Percentiles rank a stretch among this genome's conserved stretches.
Conservation (phyloP, 129 eudicot genomes). For the Scalesia atractyloides region DNA sequence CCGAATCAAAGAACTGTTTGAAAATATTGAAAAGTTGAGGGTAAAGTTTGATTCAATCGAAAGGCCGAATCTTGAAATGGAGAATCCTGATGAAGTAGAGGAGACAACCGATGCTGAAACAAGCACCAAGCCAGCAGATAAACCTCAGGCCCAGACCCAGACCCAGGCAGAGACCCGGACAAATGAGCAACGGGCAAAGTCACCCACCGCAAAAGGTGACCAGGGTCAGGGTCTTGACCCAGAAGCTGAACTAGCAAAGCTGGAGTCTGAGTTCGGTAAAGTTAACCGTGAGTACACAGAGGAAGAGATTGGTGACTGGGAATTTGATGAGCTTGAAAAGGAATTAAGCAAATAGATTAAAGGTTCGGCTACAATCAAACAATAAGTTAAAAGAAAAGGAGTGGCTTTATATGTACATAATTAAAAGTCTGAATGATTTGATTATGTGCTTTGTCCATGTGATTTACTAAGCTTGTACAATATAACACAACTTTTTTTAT, state of each 20-base stretch:
- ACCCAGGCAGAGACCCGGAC: slow-evolving; percentile 25
- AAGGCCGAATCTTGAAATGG: slow-evolving; percentile 80
- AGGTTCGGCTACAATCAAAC: slow-evolving; percentile 20
- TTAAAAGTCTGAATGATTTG: slow-evolving; percentile 27
- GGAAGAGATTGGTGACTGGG: slow-evolving; percentile 91
- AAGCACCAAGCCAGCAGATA: slow-evolving; percentile 43
- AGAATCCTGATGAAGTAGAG: slow-evolving; percentile 51
- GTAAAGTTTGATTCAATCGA: slow-evolving; percentile 81
- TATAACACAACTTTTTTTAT: slow-evolving; percentile 25
- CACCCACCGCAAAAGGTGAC: slow-evolving; percentile 41
- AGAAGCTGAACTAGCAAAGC: slow-evolving; percentile 74
- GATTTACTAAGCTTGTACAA: slow-evolving; percentile 33
- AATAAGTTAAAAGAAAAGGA: slow-evolving; percentile 16
- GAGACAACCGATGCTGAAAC: slow-evolving; percentile 39
- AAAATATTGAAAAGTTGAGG: slow-evolving; percentile 74
- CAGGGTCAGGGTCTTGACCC: slow-evolving; percentile 58
- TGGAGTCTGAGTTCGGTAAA: slow-evolving; percentile 91
- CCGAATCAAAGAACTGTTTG: slow-evolving; percentile 72
- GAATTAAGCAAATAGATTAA: slow-evolving; percentile 53
- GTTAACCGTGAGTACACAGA: slow-evolving; percentile 61
- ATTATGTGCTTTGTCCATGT: slow-evolving; percentile 25
- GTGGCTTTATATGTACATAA: slow-evolving; percentile 33
- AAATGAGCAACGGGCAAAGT: slow-evolving; percentile 36
- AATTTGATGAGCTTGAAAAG: slow-evolving; percentile 91
- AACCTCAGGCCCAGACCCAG: slow-evolving; percentile 27